These are phyloP conservation scores for Arthrinium phaeospermum DNA, from an alignment of 2,329 filamentous ascomycete genomes.

Conservation along the genomic window DNA sequence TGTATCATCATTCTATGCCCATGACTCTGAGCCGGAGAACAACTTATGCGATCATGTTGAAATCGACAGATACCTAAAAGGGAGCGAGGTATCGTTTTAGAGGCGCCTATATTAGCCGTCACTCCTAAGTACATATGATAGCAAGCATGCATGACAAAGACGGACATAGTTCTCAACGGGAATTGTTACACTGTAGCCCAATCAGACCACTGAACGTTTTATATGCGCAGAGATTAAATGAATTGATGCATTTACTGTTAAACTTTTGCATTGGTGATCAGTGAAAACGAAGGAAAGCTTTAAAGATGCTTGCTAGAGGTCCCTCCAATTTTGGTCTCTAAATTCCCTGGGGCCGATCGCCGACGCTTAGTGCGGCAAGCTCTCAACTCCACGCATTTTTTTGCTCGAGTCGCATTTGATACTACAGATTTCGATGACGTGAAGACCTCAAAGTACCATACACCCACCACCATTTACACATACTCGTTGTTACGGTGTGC, in stretches of 20 bases:
- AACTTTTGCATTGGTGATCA: neutral
- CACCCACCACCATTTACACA: neutral
- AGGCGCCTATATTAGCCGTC: neutral
- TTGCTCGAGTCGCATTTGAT: constrained; percentile 18
- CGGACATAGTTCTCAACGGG: too few relatives aligned
- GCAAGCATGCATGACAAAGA: neutral
- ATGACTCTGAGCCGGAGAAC: neutral
- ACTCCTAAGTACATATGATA: neutral
- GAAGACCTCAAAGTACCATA: constrained; percentile 24
- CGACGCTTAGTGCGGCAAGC: neutral
- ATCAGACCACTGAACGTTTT: neutral
- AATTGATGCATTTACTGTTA: neutral
- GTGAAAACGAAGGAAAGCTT: neutral
- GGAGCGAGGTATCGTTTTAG: neutral
- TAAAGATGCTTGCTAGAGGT: neutral
- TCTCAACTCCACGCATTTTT: constrained; percentile 21
- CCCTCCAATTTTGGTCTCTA: neutral
- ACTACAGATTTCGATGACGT: constrained; percentile 31
- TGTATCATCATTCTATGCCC: neutral
- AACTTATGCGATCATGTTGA: neutral
- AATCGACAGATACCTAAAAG: neutral
- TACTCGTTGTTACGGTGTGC: neutral
- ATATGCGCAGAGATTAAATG: neutral
- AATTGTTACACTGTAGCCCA: neutral
- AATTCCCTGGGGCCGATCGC: constrained; percentile 20